phyloP scores from a whole-genome alignment of 306 rosid genomes.

The Lablab purpureus region DNA sequence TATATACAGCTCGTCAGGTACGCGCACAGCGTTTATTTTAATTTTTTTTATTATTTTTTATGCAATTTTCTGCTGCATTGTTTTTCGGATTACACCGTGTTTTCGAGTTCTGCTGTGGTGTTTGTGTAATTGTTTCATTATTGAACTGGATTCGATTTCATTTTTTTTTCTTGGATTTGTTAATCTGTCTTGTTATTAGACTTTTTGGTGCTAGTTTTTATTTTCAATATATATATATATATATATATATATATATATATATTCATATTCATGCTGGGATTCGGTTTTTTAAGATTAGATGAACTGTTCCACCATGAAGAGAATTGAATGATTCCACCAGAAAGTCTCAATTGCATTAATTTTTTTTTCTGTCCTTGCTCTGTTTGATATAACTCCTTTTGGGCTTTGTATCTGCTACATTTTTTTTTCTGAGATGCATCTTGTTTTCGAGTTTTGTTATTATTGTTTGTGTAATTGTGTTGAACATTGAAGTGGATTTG shows the following conservation, averaged over 20 bases:
- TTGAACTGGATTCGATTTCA: slow-evolving; percentile 1
- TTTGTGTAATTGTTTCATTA: background rate
- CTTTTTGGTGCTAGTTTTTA: background rate
- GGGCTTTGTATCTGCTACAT: background rate
- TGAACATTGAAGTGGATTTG: background rate
- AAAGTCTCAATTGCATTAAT: background rate
- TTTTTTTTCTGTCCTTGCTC: background rate
- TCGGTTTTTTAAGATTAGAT: background rate
- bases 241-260: no score
- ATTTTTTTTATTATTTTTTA: background rate
- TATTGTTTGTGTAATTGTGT: background rate
- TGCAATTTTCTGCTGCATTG: background rate
- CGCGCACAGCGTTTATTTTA: background rate
- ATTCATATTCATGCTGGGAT: no score
- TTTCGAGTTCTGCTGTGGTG: background rate
- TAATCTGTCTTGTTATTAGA: background rate
- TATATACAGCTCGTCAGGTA: slow-evolving; percentile 32
- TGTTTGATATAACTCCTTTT: background rate
- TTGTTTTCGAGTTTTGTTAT: background rate
- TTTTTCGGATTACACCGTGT: background rate
- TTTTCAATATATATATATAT: background rate
- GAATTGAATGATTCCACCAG: background rate
- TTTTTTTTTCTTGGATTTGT: background rate
- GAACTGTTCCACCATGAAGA: background rate
- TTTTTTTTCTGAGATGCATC: background rate